Evolutionary conservation across 2,329 filamentous ascomycete species (phyloP), one percentile per base, ranked within the genome.

Genomic region (Ceratocystis lukuohia): DNA sequence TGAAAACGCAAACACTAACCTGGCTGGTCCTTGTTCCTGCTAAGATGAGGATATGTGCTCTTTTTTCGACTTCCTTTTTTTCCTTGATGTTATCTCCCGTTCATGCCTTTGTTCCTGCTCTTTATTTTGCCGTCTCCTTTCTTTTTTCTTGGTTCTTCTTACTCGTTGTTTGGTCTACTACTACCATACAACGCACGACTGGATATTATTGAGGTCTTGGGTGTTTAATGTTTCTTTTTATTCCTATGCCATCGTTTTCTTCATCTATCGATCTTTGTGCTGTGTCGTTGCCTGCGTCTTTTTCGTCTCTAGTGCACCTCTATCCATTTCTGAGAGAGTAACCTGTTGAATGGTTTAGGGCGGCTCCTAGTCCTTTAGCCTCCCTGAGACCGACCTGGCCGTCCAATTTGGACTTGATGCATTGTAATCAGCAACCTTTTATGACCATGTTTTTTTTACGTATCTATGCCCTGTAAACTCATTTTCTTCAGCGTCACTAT

Each of bases 1-100:
- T 25, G 83, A 85, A 73, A 81, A 79, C 69, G 76, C 80, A 68
- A 84, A 81, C 76, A 85, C 82, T 68, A 82, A 84, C 71, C 76
- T 77, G 65, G 77, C 76, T 71, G 82, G 82, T 22, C 77, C 79
- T 68, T 85, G 83, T 75, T 79, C 78, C 71, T 85, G 82, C 76
- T 85, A 80, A 71, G 71, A 20, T 20, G 48, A 41, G 10, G 37
- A 41, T 41, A 15, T 41, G 37, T 41, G 37, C 37, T 41, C 10
- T 12, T 41, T 22, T 12, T 25, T 48, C 20, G 46, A 2, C 46
- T 48, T 48, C 5, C 33, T 28, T 37, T 64, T 68, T 22, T 62
- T 62, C 62, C 62, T 17, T 65, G 28, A 37, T 6, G 33, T 45
- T 41, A 41, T 41, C 44, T 62, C 25, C 22, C 61, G 53, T 45